Evolutionary conservation across 2,329 filamentous ascomycete species (phyloP).

Genomic region (Ophiostoma sp.): DNA sequence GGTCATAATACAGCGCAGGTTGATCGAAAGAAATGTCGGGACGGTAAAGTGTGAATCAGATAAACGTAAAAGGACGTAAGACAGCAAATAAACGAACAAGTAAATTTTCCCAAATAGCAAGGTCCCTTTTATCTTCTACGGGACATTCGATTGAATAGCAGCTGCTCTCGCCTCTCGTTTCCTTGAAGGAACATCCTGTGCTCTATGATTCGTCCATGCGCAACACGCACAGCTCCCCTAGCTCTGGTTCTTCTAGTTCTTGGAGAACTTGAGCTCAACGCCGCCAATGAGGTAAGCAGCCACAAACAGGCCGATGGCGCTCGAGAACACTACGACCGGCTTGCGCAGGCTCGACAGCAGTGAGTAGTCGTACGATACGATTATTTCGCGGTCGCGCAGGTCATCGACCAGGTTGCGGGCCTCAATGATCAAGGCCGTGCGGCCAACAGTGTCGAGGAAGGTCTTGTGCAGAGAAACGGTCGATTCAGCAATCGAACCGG

Average conservation of each 20-base stretch:
- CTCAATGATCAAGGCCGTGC: constrained; percentile 73
- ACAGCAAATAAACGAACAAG: not conserved
- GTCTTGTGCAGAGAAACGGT: constrained; percentile 66
- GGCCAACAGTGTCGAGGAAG: constrained; percentile 88
- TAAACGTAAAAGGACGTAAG: not conserved
- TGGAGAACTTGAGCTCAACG: constrained; percentile 71
- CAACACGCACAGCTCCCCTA: not conserved
- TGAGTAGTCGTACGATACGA: constrained; percentile 85
- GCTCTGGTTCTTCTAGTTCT: constrained; percentile 19
- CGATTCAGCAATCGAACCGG: constrained; percentile 53
- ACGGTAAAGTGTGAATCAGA: not conserved
- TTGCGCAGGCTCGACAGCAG: constrained; percentile 72
- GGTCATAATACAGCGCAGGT: constrained; percentile 4
- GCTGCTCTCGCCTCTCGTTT: not conserved
- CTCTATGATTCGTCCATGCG: not conserved
- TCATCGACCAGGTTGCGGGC: constrained; percentile 88
- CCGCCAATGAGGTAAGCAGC: constrained; percentile 69
- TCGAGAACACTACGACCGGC: constrained; percentile 73
- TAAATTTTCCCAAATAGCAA: constrained; percentile 12
- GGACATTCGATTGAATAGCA: not conserved
- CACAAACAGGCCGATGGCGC: constrained; percentile 67
- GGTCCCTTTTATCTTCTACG: not conserved
- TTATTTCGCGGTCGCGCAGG: constrained; percentile 71
- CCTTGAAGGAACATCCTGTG: not conserved
- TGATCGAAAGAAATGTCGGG: not conserved